Base-by-base conservation (phyloP, 257 asterid genomes). In the Nicotiana benthamiana region DNA sequence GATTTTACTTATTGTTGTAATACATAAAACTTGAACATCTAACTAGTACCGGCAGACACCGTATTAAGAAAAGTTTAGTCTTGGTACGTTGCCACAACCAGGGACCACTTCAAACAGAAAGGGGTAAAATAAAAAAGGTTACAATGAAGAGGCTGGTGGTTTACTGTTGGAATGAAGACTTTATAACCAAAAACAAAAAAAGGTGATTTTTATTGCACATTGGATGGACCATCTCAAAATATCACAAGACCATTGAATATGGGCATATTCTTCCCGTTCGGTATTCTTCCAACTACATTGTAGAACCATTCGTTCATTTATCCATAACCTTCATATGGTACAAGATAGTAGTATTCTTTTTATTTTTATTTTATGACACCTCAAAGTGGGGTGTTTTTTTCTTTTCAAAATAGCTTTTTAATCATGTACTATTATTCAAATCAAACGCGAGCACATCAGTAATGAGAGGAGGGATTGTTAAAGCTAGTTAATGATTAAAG, bases 251-350 rank as follows among this genome's bases (percentile, higher is more conserved):
- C 84, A 78, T 84, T 83, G 75, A 87, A 81, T 82, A 70, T 59
- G 80, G 82, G 9, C 87, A 84, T 82, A 80, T 82, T 80, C 75
- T 51, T 77, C 81, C 86, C 86, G 34, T 67, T 77, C 62, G 68
- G 40, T 18, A 54, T 77, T 70, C 20, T 52, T 40, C 81, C 80
- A 63, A 28, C 56, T 40, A 53, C 70, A 74, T 56, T 22, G 59
- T 28, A 59, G n/a, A 56, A 77, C 70, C 60, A 62, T 82, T 65
- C 80, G 75, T 82, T 66, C 75, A 57, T 65, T 40, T 16, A 78
- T 77, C 52, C 77, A 34, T 22, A 5, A 65, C 9, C 51, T 12
- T 18, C 46, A 40, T 76, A 40, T 5, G 1, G 24, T 26, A 20
- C 17, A 18, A 51, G 28, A 63, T 46, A 26, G 15, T 15, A 59